Evolutionary conservation across 2,329 filamentous ascomycete species (phyloP), one percentile per base, ranked within the genome.

Genomic region (Amauroascus verrucosus): DNA sequence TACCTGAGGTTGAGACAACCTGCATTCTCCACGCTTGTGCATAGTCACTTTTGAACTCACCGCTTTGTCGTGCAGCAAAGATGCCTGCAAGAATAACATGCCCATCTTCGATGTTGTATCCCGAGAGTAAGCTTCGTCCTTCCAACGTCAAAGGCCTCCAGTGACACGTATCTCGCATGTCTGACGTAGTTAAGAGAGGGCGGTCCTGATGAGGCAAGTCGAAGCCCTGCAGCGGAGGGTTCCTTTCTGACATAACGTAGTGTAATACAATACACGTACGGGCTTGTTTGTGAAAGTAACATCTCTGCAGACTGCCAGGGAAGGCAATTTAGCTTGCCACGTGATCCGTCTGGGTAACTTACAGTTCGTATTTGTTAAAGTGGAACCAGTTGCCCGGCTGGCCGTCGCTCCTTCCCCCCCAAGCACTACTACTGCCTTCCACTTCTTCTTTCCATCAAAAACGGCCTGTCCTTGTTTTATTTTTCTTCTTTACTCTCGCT

Each of bases 51-150:
- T 28, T 28, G 41, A 30, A 8, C 18, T 45, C 41, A 45, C 41
- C 41, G 41, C 41, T 45, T 28, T 18, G 20, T 43, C 40, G 40
- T 43, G 20, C 18, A 24, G 40, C 37, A 18, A 14, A 26, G 6
- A 43, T 43, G 41, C 41, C 41, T 45, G 41, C 41, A 45, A n/a
- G 41, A 45, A 20, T 9, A 6, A 13, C 41, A 24, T 28, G 4
- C 24, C n/a, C 33, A 13, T 16, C 41, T 2, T 45, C 41, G 41
- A 45, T 45, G 41, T 45, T 45, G 41, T 45, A 45, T 45, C 41
- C 41, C 41, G 41, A 26, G 9, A 26, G 24, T 45, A 45, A 45
- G 41, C 41, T 28, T 26, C 14, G 22, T 28, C 20, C 18, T n/a
- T n/a, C n/a, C n/a, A n/a, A n/a, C n/a, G n/a, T n/a, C n/a, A n/a